Evolutionary conservation across 1,139 yeast genomes (phyloP), one percentile per base, ranked within the genome.

Genomic region (Blastobotrys indianensis): DNA sequence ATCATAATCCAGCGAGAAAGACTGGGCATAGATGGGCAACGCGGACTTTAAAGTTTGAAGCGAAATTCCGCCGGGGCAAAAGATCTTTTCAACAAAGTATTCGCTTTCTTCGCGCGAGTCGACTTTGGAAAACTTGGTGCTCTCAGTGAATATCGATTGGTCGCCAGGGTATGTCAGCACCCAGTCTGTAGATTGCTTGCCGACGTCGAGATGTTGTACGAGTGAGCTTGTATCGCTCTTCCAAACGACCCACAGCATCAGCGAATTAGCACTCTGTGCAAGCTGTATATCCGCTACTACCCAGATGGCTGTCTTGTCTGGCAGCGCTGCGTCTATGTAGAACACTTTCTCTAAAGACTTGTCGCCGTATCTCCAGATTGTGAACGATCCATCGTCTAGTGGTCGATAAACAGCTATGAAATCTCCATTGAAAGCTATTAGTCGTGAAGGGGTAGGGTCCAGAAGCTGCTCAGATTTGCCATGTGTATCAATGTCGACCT

Each of bases 191-290:
- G 38, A 37, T 11, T 46, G 41, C 13, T 40, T 45, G 10, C 54
- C 48, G 28, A 72, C 48, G 16, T 60, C 58, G 32, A 68, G 52
- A 8, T 65, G 56, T 47, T 72, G 71, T 25, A 77, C 58, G 23
- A 72, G 66, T 3, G 82, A 75, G 1, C 78, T 69, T 2, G 77
- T 74, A 52, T 82, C 81, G 49, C 85, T 78, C 55, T 81, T 82
- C 85, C 85, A 80, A 36, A 81, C 65, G 1, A 77, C 65, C 57
- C 68, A 63, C 5, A 74, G 52, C 15, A 51, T 51, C 51, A 69
- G 39, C 4, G 45, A 31, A 44, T n/a, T 30, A 3, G 25, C 37
- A 8, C 11, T 20, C 38, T 46, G 55, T 15, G 52, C 54, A 41
- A 58, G 54, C 53, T 51, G 57, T 54, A 63, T 64, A 48, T 65